Base-by-base conservation (phyloP, 306 rosid genomes). In the Betula pendula region DNA sequence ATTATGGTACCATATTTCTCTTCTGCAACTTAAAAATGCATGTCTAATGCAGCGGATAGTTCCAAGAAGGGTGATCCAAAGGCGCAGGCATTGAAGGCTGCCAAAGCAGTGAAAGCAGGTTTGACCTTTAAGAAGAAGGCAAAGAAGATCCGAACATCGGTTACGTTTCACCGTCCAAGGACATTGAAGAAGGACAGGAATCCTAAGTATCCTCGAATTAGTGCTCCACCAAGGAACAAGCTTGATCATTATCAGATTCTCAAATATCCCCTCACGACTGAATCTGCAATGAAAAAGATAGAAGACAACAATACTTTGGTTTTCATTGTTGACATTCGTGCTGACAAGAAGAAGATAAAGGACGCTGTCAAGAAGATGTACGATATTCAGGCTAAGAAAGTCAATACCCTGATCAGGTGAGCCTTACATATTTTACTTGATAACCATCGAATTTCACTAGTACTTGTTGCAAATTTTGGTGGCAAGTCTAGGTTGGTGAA, bases 331-430 rank as follows among this genome's bases (percentile, higher is more conserved):
- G 96, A 93, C 82, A 72, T 93, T 1, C 93, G 94, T 35, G 96
- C 97, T 3, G 91, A 93, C 87, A 93, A 93, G 86, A 93, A 93
- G 85, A 93, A 90, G 89, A 93, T 93, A 2, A 93, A 93, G 87
- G 89, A 85, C 78, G 96, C 96, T 0, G 96, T 93, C 22, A 90
- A 88, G 82, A 93, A 93, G 77, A 90, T 93, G 97, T 93, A 90
- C 1, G 97, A 93, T 68, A 90, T 93, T 74, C 97, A 90, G 77
- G 84, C 97, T 13, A 93, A 89, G 91, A 93, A 93, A 83, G 96
- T 93, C 52, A 90, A 93, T 76, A 90, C 97, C 62, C 76, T 93
- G 88, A 93, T 90, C 89, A 93, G 96, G 97, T 90, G 58, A 72
- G 86, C 47, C 4, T 60, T 20, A 45, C 2, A 50, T 24, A 40